Evolutionary conservation across 2,329 filamentous ascomycete species (phyloP).

Genomic region (Microthyrium microscopicum): DNA sequence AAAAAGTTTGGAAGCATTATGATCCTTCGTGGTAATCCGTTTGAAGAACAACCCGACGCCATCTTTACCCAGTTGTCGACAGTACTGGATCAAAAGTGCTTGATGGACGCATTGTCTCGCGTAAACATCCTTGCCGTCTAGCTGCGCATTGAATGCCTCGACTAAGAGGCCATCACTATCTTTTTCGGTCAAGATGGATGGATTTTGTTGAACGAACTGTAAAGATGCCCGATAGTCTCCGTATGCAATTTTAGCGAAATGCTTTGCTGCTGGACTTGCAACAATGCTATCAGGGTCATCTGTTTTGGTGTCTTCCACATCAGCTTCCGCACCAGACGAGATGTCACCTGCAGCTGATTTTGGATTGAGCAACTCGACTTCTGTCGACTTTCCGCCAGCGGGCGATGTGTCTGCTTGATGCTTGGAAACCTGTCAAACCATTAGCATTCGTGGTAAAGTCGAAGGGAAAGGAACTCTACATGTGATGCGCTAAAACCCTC

Average conservation of each 20-base stretch:
- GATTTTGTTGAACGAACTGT: constrained; percentile 63
- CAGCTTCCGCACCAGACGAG: constrained; percentile 43
- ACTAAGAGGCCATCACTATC: constrained; percentile 85
- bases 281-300: constrained; percentile 59
- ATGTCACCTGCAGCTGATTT: constrained; percentile 24
- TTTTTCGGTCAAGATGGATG: constrained; percentile 60
- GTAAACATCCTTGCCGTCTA: constrained; percentile 59
- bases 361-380: constrained; percentile 64
- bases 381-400: constrained; percentile 20
- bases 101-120: constrained; percentile 84
- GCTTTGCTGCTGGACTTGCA: constrained; percentile 59
- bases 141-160: constrained; percentile 76
- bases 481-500: constrained; percentile 82
- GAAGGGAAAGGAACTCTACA: constrained; percentile 25
- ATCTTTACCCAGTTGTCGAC: constrained; percentile 71
- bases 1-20: constrained; percentile 84
- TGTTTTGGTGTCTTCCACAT: constrained; percentile 40
- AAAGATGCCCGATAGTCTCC: constrained; percentile 59
- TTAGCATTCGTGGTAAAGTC: neutral
- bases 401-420: constrained; percentile 10
- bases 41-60: constrained; percentile 92
- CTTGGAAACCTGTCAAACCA: constrained; percentile 9
- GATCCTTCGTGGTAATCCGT: constrained; percentile 69
- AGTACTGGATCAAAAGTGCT: constrained; percentile 84
- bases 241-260: constrained; percentile 63